Conservation (phyloP, 192 early-diverging fungal genomes). For the Helicostylum pulchrum region DNA sequence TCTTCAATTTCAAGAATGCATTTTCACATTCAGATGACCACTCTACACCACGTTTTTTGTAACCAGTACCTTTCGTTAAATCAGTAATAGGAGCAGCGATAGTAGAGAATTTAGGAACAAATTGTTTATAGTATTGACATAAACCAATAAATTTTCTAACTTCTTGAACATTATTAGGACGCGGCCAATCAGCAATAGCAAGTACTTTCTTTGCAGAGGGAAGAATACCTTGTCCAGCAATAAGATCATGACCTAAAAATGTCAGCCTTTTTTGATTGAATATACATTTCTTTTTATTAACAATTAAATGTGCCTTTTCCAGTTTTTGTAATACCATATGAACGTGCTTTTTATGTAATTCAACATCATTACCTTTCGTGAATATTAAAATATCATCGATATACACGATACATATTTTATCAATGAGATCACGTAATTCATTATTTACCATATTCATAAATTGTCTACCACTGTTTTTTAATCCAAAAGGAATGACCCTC, state of each 20-base stretch:
- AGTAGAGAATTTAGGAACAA: conserved; percentile 20
- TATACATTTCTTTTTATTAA: conserved; percentile 16
- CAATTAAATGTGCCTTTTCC: no score
- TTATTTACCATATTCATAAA: conserved; percentile 14
- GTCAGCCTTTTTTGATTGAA: conserved; percentile 16
- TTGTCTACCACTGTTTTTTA: neutral
- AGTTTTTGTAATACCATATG: conserved; percentile 18
- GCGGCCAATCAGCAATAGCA: conserved; percentile 19
- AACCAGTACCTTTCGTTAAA: neutral
- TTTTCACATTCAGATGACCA: conserved; percentile 1
- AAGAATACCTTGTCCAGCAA: conserved; percentile 22
- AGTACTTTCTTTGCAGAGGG: conserved; percentile 26
- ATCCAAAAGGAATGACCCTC: conserved; percentile 28
- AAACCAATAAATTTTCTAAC: no score
- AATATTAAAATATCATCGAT: conserved; percentile 47
- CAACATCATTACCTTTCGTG: conserved; percentile 22
- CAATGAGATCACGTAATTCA: neutral
- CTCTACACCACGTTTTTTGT: neutral
- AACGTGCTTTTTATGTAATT: conserved; percentile 25
- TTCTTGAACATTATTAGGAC: conserved; percentile 16
- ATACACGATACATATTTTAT: conserved; percentile 33
- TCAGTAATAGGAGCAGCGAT: conserved; percentile 21
- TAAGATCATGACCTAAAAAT: conserved; percentile 28
- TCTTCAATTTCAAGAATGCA: neutral
- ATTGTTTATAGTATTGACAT: no score